Conservation (phyloP, 2,329 filamentous ascomycete species). For the Lanzia echinophila region DNA sequence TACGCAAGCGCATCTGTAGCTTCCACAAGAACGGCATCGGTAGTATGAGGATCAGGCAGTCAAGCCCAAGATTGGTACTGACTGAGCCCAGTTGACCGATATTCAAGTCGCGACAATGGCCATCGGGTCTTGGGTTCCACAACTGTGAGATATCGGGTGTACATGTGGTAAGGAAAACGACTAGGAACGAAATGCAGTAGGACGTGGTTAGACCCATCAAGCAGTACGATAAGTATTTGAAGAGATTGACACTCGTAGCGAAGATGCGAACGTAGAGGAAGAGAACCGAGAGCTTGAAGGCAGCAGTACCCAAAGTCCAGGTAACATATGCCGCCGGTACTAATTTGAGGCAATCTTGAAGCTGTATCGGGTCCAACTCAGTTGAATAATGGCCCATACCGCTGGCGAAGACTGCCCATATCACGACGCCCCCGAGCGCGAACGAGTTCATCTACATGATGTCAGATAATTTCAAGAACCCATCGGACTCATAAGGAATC, state of each 20-base stretch:
- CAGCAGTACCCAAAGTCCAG: background rate
- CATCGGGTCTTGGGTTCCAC: background rate
- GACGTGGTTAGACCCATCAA: background rate
- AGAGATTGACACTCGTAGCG: background rate
- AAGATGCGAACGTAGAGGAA: background rate
- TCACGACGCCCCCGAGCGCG: background rate
- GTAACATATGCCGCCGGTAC: background rate
- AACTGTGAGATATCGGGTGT: background rate
- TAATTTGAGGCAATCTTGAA: background rate
- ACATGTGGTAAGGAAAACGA: background rate
- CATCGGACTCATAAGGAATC: background rate
- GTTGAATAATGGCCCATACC: background rate
- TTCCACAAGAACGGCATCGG: background rate
- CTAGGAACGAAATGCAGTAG: background rate
- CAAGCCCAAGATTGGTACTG: background rate
- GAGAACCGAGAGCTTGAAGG: background rate
- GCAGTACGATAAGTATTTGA: background rate
- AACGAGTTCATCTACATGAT: background rate
- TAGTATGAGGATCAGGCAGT: background rate
- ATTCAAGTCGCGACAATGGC: background rate
- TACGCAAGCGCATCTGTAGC: background rate
- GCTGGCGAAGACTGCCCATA: background rate
- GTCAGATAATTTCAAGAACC: background rate
- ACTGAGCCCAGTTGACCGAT: background rate
- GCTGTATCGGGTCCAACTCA: background rate